A percentile compares a stretch with the other conserved stretches of the same genome.
phyloP scores from a whole-genome alignment of 1,284 basidiomycete species.

The Malassezia obtusa region DNA sequence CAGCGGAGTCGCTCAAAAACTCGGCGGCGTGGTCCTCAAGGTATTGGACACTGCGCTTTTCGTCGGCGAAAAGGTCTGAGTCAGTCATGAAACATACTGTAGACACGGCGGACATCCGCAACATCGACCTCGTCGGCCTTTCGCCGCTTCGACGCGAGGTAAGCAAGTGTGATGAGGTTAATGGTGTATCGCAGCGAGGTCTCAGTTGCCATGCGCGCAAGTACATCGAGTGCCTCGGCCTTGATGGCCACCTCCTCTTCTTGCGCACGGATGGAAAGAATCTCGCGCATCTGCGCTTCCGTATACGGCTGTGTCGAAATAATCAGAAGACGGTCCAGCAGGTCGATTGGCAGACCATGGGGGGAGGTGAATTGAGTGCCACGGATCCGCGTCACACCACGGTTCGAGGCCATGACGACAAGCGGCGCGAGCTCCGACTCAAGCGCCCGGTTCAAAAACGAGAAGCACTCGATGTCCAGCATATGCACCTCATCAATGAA shows the following conservation, averaged over 20 bases:
- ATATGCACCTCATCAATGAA: slow-evolving; percentile 62
- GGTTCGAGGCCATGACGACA: slow-evolving; percentile 96
- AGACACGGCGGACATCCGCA: slow-evolving; percentile 71
- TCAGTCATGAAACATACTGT: slow-evolving; percentile 45
- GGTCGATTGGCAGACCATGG: slow-evolving; percentile 86
- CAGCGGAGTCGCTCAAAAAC: slow-evolving; percentile 49
- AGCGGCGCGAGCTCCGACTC: slow-evolving; percentile 87
- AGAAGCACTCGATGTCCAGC: slow-evolving; percentile 99
- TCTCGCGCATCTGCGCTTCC: slow-evolving; percentile 74
- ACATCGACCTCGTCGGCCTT: slow-evolving; percentile 65
- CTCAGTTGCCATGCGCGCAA: slow-evolving; percentile 73
- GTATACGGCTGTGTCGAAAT: slow-evolving; percentile 85
- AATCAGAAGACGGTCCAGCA: slow-evolving; percentile 88
- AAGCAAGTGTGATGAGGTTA: slow-evolving; percentile 81
- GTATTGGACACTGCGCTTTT: slow-evolving; percentile 87
- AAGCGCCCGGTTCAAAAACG: slow-evolving; percentile 89
- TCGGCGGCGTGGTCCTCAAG: slow-evolving; percentile 69
- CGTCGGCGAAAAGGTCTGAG: slow-evolving; percentile 66
- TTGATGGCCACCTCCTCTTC: slow-evolving; percentile 90
- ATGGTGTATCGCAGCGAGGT: slow-evolving; percentile 70
- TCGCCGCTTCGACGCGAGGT: slow-evolving; percentile 69
- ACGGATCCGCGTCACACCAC: slow-evolving; percentile 85
- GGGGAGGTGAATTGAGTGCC: slow-evolving; percentile 89
- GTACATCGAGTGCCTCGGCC: slow-evolving; percentile 62
- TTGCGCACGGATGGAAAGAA: slow-evolving; percentile 85